phyloP scores from a whole-genome alignment of 2,329 filamentous ascomycete genomes.

The Corynespora cassiicola region DNA sequence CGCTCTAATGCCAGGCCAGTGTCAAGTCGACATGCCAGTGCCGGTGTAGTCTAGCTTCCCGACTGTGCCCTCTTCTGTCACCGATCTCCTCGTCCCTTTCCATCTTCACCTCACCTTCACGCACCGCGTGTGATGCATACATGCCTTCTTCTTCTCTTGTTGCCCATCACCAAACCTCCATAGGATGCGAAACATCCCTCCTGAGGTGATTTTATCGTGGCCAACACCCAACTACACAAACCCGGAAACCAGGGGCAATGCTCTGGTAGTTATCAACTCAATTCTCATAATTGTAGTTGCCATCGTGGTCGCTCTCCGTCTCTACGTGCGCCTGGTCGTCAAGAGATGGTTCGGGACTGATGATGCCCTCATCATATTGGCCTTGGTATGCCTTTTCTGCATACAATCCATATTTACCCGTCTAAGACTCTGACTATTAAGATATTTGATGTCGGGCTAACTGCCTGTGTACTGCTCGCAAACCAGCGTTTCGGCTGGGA shows the following conservation, averaged over 20 bases:
- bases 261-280: constrained; percentile 48
- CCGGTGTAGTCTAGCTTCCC: too few species aligned
- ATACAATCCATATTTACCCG: not conserved
- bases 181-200: constrained; percentile 36
- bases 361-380: constrained; percentile 49
- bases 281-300: constrained; percentile 47
- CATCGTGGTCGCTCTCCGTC: constrained; percentile 42
- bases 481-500: constrained; percentile 51
- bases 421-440: constrained; percentile 23
- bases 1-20: too few species aligned
- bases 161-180: not conserved
- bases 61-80: too few species aligned
- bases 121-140: too few species aligned
- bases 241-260: constrained; percentile 47
- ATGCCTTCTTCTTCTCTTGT: not conserved
- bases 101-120: too few species aligned
- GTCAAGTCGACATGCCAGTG: too few species aligned
- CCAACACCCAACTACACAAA: constrained; percentile 50
- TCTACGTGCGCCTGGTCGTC: constrained; percentile 49
- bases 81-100: too few species aligned
- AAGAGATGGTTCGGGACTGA: constrained; percentile 53
- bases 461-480: constrained; percentile 48
- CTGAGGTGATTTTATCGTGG: constrained; percentile 44
- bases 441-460: constrained; percentile 48
- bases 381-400: constrained; percentile 35